Evolutionary conservation across 2,329 filamentous ascomycete genomes (phyloP).

Genomic region (Dothistroma pini): DNA sequence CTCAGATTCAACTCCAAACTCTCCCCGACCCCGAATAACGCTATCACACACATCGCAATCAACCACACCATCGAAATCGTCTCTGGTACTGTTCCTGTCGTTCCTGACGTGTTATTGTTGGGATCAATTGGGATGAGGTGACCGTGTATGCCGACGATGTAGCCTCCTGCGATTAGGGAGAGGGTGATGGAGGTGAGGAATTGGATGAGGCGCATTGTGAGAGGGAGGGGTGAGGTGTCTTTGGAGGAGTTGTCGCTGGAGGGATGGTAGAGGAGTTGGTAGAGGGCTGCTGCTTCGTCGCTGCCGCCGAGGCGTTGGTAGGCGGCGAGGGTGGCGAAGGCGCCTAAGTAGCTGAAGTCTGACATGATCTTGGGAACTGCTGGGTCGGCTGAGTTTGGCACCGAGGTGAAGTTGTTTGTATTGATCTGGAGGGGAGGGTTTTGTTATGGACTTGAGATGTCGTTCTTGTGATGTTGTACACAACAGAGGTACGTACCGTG

Average conservation of each 20-base stretch:
- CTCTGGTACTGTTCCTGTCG: neutral
- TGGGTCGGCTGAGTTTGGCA: neutral
- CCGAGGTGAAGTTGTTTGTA: neutral
- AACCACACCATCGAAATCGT: neutral
- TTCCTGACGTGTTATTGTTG: too few species aligned
- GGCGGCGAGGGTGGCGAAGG: neutral
- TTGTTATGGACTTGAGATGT: neutral
- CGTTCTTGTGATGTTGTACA: neutral
- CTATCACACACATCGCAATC: neutral
- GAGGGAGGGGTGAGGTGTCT: neutral
- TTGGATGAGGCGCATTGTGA: neutral
- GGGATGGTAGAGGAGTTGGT: neutral
- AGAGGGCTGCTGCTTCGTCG: neutral
- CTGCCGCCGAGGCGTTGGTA: neutral
- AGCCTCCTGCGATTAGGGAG: neutral
- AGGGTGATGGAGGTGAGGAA: neutral
- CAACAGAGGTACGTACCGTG: neutral
- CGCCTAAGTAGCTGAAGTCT: neutral
- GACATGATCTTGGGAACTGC: neutral
- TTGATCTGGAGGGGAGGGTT: neutral
- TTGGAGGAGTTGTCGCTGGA: neutral
- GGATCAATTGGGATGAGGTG: neutral
- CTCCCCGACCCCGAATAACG: neutral
- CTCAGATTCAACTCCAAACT: neutral
- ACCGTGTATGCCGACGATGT: neutral